Conservation (phyloP, 192 early-diverging fungal species). For the Rhizoclosmatium globosum region DNA sequence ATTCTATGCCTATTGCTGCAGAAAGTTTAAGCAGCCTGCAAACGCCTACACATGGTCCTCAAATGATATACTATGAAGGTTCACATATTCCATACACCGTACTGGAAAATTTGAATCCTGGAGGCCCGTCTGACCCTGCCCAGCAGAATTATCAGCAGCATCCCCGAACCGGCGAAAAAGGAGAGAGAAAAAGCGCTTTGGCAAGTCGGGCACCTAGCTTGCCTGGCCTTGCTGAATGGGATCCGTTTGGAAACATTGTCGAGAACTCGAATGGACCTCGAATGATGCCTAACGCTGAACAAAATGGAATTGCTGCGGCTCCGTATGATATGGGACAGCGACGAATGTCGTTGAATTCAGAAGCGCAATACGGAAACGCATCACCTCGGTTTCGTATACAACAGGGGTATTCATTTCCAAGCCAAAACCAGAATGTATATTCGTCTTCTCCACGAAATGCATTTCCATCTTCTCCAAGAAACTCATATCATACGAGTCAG, state of each 20-base stretch:
- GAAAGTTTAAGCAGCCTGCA: neutral
- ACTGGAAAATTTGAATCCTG: conserved; percentile 13
- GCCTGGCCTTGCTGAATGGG: conserved; percentile 43
- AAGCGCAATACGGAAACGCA: neutral
- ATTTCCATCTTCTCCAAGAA: neutral
- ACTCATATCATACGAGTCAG: conserved; percentile 8
- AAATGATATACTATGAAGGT: neutral
- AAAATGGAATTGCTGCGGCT: neutral
- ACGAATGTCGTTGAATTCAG: neutral
- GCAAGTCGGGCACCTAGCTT: conserved; percentile 44
- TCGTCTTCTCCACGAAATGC: conserved; percentile 3
- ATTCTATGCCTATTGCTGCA: neutral
- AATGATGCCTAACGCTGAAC: too few species aligned
- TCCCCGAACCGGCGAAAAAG: conserved; percentile 50
- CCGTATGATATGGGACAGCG: conserved; percentile 1
- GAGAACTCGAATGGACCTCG: too few species aligned
- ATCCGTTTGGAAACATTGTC: conserved; percentile 39
- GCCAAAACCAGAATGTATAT: neutral
- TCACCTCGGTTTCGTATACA: conserved; percentile 4
- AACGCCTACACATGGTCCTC: neutral
- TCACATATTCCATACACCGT: neutral
- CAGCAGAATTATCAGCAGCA: conserved; percentile 24
- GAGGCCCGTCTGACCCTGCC: neutral
- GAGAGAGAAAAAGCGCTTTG: conserved; percentile 42
- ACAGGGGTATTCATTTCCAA: neutral